A percentile compares a stretch with the other conserved stretches of the same genome.
These are phyloP conservation scores for Achlya hypogyna DNA, from an alignment of 352 stramenopile species.

Conservation along the genomic window DNA sequence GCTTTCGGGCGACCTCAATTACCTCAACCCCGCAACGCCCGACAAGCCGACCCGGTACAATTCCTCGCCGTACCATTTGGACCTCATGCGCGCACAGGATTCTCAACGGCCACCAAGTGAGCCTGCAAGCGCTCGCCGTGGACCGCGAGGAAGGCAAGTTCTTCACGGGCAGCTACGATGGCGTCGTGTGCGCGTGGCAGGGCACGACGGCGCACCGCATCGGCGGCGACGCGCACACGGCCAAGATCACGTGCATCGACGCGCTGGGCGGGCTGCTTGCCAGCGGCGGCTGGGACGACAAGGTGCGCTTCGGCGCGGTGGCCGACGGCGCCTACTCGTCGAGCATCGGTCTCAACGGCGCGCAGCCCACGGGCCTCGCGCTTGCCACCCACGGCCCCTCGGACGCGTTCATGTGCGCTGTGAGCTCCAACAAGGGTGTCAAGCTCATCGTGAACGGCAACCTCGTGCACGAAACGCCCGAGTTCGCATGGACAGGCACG, in stretches of 20 bases:
- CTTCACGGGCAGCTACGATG: conserved; percentile 92
- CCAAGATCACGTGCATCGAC: conserved; percentile 76
- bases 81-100: conserved; percentile 26
- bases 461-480: conserved; percentile 61
- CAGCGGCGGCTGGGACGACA: conserved; percentile 89
- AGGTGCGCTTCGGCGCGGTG: conserved; percentile 49
- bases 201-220: conserved; percentile 40
- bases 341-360: conserved; percentile 43
- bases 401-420: conserved; percentile 32
- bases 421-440: conserved; percentile 76
- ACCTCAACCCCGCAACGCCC: conserved; percentile 55
- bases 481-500: conserved; percentile 70
- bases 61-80: not conserved
- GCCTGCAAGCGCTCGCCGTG: conserved; percentile 82
- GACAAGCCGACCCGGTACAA: conserved; percentile 29
- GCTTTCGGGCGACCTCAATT: conserved; percentile 78
- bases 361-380: conserved; percentile 60
- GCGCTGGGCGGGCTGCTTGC: conserved; percentile 54
- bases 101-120: conserved; percentile 87
- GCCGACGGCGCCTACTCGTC: conserved; percentile 37
- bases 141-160: conserved; percentile 60
- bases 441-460: conserved; percentile 65
- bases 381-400: conserved; percentile 35
- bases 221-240: conserved; percentile 39
- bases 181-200: conserved; percentile 88